Base-by-base conservation (phyloP, 1,284 basidiomycete genomes). In the Rhizopogon hawkerae region DNA sequence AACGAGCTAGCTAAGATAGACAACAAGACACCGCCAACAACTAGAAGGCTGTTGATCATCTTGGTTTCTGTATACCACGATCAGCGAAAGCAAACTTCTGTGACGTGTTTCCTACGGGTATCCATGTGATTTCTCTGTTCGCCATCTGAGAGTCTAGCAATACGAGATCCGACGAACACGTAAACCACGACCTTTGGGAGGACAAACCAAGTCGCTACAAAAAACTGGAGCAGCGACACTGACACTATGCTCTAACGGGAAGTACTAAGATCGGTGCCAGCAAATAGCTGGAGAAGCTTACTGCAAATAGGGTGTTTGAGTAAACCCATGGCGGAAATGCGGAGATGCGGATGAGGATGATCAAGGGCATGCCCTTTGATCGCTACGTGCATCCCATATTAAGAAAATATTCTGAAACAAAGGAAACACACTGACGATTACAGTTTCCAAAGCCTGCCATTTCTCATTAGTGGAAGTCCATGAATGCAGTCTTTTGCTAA, bases 241-340 rank as follows among this genome's bases (percentile, higher is more conserved):
- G 84, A 69, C 58, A 81, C 73, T 50, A 92, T 85, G 16, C 83
- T 85, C 83, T 88, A 24, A 51, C 23, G 49, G 31, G 18, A 41
- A 46, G n/a, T 37, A 23, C 5, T 37, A 52, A 45, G 52, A 41
- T 31, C 29, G 26, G 7, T 33, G 31, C 5, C 18, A 46, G 35
- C 11, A 23, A 43, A 29, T 43, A 51, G 44, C 23, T 26, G 4
- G n/a, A 43, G 33, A n/a, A 39, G 70, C 82, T 68, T 55, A 85
- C 85, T 35, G 87, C 82, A 59, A 91, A 89, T 10, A 90, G 69
- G 0, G 81, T 71, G 56, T 89, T 91, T 11, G 84, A 79, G 60
- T 89, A 91, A 0, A 83, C 82, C 86, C 86, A 85, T 14, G 89
- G 87, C 47, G 89, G 87, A 60, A 92, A 79, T 2, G 89, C 84